phyloP scores from a whole-genome alignment of 2,329 filamentous ascomycete genomes.

The Leptographium lundbergii region DNA sequence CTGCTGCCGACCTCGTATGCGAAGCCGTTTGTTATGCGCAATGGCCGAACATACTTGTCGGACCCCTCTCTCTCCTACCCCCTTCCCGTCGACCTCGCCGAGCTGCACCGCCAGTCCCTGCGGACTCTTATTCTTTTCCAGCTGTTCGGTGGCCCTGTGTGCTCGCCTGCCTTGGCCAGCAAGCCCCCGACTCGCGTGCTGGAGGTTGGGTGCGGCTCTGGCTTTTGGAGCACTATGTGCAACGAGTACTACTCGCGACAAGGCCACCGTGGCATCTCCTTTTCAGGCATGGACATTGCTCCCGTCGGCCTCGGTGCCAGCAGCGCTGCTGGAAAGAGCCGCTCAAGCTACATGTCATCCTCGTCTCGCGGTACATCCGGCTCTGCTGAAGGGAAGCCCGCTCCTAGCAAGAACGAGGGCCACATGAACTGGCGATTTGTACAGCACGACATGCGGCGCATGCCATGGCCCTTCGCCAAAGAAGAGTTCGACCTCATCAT shows the following conservation, averaged over 20 bases:
- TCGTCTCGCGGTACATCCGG: neutral
- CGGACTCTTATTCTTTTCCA: constrained; percentile 71
- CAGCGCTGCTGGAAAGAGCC: neutral
- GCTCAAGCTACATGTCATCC: neutral
- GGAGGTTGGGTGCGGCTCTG: constrained; percentile 78
- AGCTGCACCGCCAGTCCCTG: constrained; percentile 78
- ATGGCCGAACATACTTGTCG: constrained; percentile 73
- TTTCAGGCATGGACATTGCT: constrained; percentile 73
- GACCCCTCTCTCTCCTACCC: constrained; percentile 64
- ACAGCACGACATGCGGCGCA: constrained; percentile 68
- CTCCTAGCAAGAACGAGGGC: constrained; percentile 35
- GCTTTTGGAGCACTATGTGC: constrained; percentile 82
- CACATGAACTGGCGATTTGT: constrained; percentile 75
- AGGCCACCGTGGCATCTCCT: constrained; percentile 58
- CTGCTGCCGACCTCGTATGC: constrained; percentile 15
- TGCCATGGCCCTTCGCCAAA: constrained; percentile 65
- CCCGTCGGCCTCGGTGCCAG: constrained; percentile 27
- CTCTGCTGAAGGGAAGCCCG: neutral
- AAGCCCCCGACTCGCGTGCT: constrained; percentile 65
- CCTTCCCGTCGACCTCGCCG: constrained; percentile 70
- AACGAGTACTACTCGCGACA: constrained; percentile 60
- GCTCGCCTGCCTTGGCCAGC: constrained; percentile 52
- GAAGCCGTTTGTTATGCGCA: constrained; percentile 54
- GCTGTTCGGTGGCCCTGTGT: constrained; percentile 69
- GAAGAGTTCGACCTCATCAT: constrained; percentile 81